phyloP scores from a whole-genome alignment of 768 basidiomycete species.

The Lenzites betulinus region DNA sequence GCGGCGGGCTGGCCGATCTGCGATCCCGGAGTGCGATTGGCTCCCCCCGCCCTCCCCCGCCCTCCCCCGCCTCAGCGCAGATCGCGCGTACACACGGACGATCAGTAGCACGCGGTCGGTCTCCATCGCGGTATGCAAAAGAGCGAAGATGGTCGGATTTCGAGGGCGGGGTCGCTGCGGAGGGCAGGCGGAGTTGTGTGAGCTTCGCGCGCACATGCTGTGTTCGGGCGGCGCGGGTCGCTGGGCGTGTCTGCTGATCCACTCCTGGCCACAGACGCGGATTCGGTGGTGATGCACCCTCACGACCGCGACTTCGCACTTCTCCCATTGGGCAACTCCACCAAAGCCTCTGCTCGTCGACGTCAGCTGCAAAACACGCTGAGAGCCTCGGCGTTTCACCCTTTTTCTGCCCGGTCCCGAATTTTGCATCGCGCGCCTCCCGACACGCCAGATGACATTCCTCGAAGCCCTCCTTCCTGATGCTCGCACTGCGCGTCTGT shows the following conservation, averaged over 20 bases:
- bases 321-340: not conserved
- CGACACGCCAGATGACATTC: not conserved
- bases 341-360: not conserved
- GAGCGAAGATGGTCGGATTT: not conserved
- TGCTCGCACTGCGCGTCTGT: not conserved
- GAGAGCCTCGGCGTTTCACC: not conserved
- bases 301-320: not conserved
- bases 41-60: not conserved
- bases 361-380: constrained; percentile 2
- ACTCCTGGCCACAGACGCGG: not conserved
- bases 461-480: not conserved
- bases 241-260: constrained; percentile 3
- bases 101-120: not conserved
- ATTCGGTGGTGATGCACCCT: constrained; percentile 4
- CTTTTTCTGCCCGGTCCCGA: not conserved
- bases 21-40: not conserved
- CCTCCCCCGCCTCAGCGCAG: not conserved
- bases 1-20: not conserved
- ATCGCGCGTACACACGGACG: not conserved
- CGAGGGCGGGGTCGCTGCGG: not conserved
- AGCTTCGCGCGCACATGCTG: no score
- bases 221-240: not conserved
- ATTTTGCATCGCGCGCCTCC: not conserved
- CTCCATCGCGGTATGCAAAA: not conserved
- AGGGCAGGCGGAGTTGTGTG: not conserved